Evolutionary conservation across 345 rosid species (phyloP).

Genomic region (Abelmoschus esculentus): DNA sequence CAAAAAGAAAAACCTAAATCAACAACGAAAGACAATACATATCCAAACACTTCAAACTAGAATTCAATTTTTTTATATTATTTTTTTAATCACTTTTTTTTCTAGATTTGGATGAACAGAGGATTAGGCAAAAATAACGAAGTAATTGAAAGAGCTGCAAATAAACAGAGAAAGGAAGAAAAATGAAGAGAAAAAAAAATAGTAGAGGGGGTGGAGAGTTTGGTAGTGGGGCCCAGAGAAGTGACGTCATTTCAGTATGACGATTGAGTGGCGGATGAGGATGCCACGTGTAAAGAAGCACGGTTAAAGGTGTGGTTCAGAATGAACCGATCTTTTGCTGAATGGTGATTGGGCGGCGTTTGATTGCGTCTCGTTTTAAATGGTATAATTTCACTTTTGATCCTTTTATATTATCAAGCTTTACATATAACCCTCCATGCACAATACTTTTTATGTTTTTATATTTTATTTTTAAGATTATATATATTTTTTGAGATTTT

Average conservation of each 20-base stretch:
- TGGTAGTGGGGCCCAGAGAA: conserved; percentile 14
- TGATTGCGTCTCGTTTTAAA: neutral
- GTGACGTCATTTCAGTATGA: too few relatives aligned
- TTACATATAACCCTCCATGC: too few relatives aligned
- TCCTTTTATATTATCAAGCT: neutral
- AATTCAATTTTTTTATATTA: neutral
- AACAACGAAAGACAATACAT: neutral
- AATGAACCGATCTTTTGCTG: conserved; percentile 33
- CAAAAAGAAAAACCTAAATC: neutral
- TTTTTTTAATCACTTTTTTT: neutral
- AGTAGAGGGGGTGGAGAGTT: neutral
- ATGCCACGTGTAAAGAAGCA: conserved; percentile 43
- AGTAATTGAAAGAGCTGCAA: neutral
- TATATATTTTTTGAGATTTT: too few relatives aligned
- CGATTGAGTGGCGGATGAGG: conserved; percentile 18
- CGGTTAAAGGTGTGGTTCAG: conserved; percentile 60
- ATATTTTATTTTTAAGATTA: too few relatives aligned
- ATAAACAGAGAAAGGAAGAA: neutral
- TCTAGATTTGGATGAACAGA: neutral
- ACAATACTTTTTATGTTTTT: too few relatives aligned
- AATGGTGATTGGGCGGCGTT: conserved; percentile 25
- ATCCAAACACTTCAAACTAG: neutral
- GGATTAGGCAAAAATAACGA: neutral
- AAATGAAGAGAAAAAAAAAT: neutral
- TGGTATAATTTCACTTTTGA: neutral